Evolutionary conservation across 83 land plant species (phyloP).

Genomic region (Picea abies): DNA sequence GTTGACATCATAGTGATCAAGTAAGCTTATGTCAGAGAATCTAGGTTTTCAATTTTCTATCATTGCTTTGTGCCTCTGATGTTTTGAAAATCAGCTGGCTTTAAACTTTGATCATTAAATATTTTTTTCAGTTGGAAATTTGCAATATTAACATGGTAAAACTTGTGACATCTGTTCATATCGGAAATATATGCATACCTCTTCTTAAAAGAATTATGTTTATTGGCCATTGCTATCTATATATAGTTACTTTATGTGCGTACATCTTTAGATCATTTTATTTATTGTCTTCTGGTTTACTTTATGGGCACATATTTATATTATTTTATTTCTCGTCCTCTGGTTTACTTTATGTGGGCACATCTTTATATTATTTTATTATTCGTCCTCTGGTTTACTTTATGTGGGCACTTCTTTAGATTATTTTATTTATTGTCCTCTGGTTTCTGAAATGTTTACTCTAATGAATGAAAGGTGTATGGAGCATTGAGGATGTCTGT

Average conservation of each 20-base stretch:
- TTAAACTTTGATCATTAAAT: too few relatives aligned
- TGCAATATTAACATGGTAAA: background rate
- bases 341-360: background rate
- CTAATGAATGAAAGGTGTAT: constrained; percentile 63
- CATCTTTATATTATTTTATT: background rate
- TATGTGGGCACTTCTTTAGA: background rate
- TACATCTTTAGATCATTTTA: too few relatives aligned
- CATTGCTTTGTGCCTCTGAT: too few relatives aligned
- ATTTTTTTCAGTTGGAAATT: too few relatives aligned
- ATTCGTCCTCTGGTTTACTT: background rate
- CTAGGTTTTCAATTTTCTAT: too few relatives aligned
- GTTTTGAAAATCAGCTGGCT: too few relatives aligned
- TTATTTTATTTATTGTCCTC: background rate
- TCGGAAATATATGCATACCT: background rate
- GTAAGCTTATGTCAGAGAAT: too few relatives aligned
- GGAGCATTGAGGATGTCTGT: constrained; percentile 95
- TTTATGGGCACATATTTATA: too few relatives aligned
- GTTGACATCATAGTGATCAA: too few relatives aligned
- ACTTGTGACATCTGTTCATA: background rate
- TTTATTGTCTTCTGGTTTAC: too few relatives aligned
- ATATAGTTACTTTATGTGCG: background rate
- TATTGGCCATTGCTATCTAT: background rate
- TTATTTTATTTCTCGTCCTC: too few relatives aligned
- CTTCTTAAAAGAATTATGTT: background rate
- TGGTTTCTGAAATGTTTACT: background rate